Percentiles rank a stretch among this genome's conserved stretches.
Evolutionary conservation across 192 early-diverging fungal genomes (phyloP).

Genomic region (Entophlyctis luteolus): DNA sequence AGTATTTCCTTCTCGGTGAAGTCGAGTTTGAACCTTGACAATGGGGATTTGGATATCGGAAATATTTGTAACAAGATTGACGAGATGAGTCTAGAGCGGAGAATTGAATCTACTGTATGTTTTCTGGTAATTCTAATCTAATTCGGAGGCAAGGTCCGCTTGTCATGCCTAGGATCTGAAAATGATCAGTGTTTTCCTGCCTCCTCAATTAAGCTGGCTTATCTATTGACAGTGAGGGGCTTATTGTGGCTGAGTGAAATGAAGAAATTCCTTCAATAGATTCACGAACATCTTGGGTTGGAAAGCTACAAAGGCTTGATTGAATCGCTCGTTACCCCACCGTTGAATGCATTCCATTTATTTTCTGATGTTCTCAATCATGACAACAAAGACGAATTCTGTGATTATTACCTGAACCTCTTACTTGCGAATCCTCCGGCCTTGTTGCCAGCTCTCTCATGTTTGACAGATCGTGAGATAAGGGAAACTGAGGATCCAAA

Average conservation of each 20-base stretch:
- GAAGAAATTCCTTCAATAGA: too few relatives aligned
- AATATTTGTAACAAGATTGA: background rate
- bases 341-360: constrained; percentile 33
- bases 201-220: constrained; percentile 29
- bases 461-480: constrained; percentile 21
- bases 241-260: too few relatives aligned
- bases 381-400: constrained; percentile 40
- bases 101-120: constrained; percentile 9
- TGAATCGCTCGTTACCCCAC: constrained; percentile 31
- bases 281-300: too few relatives aligned
- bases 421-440: constrained; percentile 33
- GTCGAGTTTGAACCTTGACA: constrained; percentile 26
- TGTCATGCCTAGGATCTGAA: too few relatives aligned
- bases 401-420: constrained; percentile 35
- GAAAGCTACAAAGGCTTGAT: constrained; percentile 24
- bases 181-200: too few relatives aligned
- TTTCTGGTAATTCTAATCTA: too few relatives aligned
- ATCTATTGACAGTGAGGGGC: constrained; percentile 23
- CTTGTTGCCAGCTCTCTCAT: constrained; percentile 17
- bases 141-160: too few relatives aligned
- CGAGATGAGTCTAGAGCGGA: constrained; percentile 18
- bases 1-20: constrained; percentile 13
- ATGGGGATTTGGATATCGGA: constrained; percentile 25
- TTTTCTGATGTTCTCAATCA: constrained; percentile 27
- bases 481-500: constrained; percentile 44